Conservation (phyloP, 192 early-diverging fungal genomes). For the Coemansia sp. region DNA sequence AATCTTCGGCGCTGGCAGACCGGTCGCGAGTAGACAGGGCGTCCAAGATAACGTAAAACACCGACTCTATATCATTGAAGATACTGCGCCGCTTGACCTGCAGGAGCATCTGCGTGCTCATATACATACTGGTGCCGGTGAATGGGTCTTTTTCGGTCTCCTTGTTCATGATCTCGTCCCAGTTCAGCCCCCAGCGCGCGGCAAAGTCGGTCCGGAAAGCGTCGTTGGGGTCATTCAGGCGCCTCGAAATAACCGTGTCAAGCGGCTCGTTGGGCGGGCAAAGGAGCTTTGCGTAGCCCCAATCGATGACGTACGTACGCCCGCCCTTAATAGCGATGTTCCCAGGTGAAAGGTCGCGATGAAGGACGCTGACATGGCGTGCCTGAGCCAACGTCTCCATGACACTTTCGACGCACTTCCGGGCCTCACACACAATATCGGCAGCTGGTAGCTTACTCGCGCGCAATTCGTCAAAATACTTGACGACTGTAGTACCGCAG, state of each 20-base stretch:
- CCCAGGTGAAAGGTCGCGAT: slow-evolving; percentile 16
- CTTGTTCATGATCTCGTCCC: too few species aligned
- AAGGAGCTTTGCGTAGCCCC: slow-evolving; percentile 16
- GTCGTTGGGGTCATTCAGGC: background rate
- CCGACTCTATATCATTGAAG: slow-evolving; percentile 13
- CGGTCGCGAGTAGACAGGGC: background rate
- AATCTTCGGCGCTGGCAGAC: background rate
- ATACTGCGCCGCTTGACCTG: background rate
- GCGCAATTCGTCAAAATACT: background rate
- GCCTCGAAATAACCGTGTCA: background rate
- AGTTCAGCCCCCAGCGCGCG: too few species aligned
- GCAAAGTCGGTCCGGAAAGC: too few species aligned
- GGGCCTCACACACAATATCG: too few species aligned
- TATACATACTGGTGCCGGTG: background rate
- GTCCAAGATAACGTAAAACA: too few species aligned
- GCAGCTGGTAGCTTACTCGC: background rate
- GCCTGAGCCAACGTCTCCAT: background rate
- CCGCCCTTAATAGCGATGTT: slow-evolving; percentile 15
- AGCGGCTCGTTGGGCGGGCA: background rate
- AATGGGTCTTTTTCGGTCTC: background rate
- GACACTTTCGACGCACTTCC: background rate
- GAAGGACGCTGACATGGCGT: background rate
- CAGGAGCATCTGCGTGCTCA: slow-evolving; percentile 10
- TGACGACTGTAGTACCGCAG: slow-evolving; percentile 1
- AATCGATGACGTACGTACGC: slow-evolving; percentile 11